These are phyloP conservation scores for Mycena venus DNA, from an alignment of 768 basidiomycete species.

Conservation along the genomic window DNA sequence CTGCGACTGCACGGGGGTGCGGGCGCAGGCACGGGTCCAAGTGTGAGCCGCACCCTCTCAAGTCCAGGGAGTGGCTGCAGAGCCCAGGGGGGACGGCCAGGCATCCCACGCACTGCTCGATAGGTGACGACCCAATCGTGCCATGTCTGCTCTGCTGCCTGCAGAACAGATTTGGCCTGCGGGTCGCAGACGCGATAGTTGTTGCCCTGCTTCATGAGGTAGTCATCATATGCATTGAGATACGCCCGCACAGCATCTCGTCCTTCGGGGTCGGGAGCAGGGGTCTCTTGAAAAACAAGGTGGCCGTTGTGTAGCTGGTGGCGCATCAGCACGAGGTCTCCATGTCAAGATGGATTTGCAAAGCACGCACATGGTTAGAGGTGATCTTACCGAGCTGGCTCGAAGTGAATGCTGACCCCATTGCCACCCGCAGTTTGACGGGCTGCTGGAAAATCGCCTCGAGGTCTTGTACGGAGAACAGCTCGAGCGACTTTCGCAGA, in stretches of 20 bases:
- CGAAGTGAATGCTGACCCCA: background rate
- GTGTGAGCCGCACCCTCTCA: background rate
- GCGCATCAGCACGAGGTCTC: background rate
- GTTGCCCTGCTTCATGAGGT: background rate
- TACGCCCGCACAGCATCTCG: background rate
- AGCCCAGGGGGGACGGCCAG: background rate
- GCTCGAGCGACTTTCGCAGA: slow-evolving; percentile 8
- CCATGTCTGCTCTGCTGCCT: slow-evolving; percentile 9
- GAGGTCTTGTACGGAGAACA: background rate
- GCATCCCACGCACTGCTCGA: no score
- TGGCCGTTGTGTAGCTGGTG: background rate
- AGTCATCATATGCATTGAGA: background rate
- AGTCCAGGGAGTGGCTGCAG: slow-evolving; percentile 4
- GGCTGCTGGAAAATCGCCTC: background rate
- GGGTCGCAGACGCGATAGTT: background rate
- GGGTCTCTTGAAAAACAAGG: background rate
- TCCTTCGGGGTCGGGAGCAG: background rate
- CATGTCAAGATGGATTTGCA: no score
- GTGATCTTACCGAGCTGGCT: background rate
- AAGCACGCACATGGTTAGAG: background rate
- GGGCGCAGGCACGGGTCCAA: background rate
- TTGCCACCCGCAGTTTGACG: background rate
- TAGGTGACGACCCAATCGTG: slow-evolving; percentile 14
- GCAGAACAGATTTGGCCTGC: background rate
- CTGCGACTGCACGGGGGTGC: no score